Evolutionary conservation across 1,284 basidiomycete species (phyloP).

Genomic region (Pseudozyma pruni): DNA sequence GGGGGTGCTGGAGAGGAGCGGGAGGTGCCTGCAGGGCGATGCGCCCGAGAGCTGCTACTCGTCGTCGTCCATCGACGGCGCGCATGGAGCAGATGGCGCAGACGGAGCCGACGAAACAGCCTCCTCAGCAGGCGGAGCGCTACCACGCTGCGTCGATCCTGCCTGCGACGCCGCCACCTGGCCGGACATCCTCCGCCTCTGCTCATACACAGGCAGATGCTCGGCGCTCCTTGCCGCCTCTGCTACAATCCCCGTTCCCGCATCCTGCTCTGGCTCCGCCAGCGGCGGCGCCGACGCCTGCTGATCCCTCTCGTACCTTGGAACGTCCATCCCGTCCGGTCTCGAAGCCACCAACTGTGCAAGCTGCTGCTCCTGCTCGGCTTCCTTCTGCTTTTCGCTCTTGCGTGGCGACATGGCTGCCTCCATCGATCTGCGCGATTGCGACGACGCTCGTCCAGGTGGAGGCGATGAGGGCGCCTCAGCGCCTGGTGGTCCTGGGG

Average conservation of each 20-base stretch:
- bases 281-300: slow-evolving; percentile 21
- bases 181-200: not conserved
- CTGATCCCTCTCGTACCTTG: slow-evolving; percentile 19
- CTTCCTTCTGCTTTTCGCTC: slow-evolving; percentile 43
- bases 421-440: not conserved
- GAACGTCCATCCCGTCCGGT: slow-evolving; percentile 25
- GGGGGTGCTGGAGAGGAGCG: no score
- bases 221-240: not conserved
- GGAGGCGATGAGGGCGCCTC: slow-evolving; percentile 2
- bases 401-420: slow-evolving; percentile 13
- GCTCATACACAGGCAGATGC: slow-evolving; percentile 22
- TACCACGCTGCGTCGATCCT: not conserved
- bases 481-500: slow-evolving; percentile 13
- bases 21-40: no score
- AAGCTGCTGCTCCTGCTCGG: slow-evolving; percentile 36
- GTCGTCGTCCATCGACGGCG: slow-evolving; percentile 13
- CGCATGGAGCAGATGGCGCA: slow-evolving; percentile 16
- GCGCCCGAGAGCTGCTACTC: slow-evolving; percentile 2
- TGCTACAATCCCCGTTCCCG: no score
- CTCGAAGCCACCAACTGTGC: slow-evolving; percentile 32
- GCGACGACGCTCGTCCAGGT: not conserved
- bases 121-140: not conserved
- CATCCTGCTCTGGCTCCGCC: slow-evolving; percentile 2
- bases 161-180: not conserved
- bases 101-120: not conserved